A percentile compares a stretch with the other conserved stretches of the same genome.
phyloP scores from a whole-genome alignment of 23 red algal species.

The Gracilaria domingensis region DNA sequence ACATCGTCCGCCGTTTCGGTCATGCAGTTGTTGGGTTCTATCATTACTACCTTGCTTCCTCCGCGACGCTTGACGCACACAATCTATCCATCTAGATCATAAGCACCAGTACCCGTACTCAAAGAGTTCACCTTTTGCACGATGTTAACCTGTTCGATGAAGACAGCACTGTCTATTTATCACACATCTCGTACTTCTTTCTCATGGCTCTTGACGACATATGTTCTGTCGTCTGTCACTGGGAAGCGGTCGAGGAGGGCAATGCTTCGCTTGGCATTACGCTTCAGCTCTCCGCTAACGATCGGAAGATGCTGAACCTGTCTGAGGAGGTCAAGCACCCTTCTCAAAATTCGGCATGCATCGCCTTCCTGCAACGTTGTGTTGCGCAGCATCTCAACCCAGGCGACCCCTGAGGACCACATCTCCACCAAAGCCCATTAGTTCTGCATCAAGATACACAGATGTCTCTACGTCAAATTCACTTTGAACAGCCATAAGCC shows the following conservation, averaged over 20 bases:
- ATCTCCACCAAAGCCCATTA: constrained; percentile 83
- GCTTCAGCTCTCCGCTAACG: constrained; percentile 58
- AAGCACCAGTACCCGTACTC: no score
- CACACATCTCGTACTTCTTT: background rate
- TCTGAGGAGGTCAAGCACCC: constrained; percentile 79
- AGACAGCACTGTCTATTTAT: background rate
- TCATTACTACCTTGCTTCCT: background rate
- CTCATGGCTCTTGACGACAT: constrained; percentile 55
- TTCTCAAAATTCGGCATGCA: constrained; percentile 75
- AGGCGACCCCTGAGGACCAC: constrained; percentile 79
- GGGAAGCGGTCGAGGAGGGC: constrained; percentile 88
- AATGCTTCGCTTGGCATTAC: constrained; percentile 71
- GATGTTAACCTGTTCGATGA: no score
- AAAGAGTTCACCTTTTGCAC: no score
- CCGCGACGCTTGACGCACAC: constrained; percentile 10
- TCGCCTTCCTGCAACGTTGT: constrained; percentile 93
- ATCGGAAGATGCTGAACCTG: constrained; percentile 87
- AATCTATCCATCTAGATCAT: no score
- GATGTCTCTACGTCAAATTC: constrained; percentile 44
- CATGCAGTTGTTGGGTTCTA: background rate
- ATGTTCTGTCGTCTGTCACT: constrained; percentile 85
- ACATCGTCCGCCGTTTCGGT: background rate
- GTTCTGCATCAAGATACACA: constrained; percentile 40
- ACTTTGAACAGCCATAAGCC: constrained; percentile 65
- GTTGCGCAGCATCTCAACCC: constrained; percentile 69